These are phyloP conservation scores for Aspergillus tanneri DNA, from an alignment of 2,329 filamentous ascomycete species.

Conservation along the genomic window DNA sequence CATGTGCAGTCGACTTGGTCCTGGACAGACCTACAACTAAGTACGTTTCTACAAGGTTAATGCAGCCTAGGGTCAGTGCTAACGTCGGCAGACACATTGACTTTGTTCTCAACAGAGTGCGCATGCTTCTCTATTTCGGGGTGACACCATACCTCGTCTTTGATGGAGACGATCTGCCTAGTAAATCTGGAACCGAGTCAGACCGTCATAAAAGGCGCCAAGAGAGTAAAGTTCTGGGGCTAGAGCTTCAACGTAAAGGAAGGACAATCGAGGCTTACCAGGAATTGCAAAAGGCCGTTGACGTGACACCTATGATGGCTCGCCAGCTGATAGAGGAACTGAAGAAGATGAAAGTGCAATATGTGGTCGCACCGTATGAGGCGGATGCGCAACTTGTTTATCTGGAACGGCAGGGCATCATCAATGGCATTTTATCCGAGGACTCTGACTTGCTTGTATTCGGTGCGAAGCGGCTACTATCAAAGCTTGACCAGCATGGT, in stretches of 20 bases:
- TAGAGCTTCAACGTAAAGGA: conserved; percentile 78
- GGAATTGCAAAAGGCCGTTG: conserved; percentile 91
- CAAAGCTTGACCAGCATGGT: conserved; percentile 91
- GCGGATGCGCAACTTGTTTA: conserved; percentile 97
- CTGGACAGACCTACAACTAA: conserved; percentile 83
- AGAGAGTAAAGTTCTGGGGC: conserved; percentile 70
- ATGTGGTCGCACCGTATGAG: conserved; percentile 94
- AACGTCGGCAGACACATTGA: conserved; percentile 70
- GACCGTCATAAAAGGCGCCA: conserved; percentile 73
- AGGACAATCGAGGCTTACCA: conserved; percentile 75
- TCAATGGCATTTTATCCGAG: conserved; percentile 87
- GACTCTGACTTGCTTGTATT: conserved; percentile 97
- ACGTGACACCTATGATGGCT: conserved; percentile 96
- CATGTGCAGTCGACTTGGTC: conserved; percentile 87
- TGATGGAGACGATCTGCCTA: conserved; percentile 91
- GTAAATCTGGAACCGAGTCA: conserved; percentile 83
- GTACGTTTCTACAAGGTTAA: conserved; percentile 47
- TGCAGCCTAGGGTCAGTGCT: conserved; percentile 54
- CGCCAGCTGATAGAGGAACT: conserved; percentile 86
- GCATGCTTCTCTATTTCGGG: conserved; percentile 91
- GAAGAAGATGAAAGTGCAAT: conserved; percentile 74
- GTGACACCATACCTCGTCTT: conserved; percentile 95
- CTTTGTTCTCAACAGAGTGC: conserved; percentile 83
- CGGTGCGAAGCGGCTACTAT: conserved; percentile 83
- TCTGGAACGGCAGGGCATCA: conserved; percentile 78